phyloP scores from a whole-genome alignment of 148 eudicot genomes.

The Hydrangea macrophylla region DNA sequence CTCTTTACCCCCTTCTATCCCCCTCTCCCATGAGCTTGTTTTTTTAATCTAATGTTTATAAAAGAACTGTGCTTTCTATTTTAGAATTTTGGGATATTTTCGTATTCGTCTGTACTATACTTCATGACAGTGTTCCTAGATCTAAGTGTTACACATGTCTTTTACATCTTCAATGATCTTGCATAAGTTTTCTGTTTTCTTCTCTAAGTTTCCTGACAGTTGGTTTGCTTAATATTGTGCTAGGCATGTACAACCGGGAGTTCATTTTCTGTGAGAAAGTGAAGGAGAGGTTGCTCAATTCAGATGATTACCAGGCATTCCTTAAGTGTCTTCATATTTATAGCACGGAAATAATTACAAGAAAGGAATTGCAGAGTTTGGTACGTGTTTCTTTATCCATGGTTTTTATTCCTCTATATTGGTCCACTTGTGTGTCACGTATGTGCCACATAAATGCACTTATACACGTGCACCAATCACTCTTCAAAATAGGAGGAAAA shows the following conservation, averaged over 20 bases:
- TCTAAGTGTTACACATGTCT: too few relatives aligned
- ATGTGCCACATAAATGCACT: too few relatives aligned
- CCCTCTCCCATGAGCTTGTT: neutral
- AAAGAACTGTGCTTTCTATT: neutral
- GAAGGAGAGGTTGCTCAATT: conserved; percentile 73
- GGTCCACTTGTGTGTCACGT: too few relatives aligned
- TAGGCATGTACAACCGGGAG: conserved; percentile 75
- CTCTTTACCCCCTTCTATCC: neutral
- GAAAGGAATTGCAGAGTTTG: conserved; percentile 80
- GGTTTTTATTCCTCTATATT: conserved; percentile 3
- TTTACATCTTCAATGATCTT: too few relatives aligned
- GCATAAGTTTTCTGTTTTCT: neutral
- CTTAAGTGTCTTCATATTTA: conserved; percentile 95
- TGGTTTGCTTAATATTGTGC: conserved; percentile 22
- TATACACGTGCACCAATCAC: too few relatives aligned
- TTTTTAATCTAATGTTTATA: neutral
- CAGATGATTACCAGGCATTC: conserved; percentile 91
- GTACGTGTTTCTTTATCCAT: conserved; percentile 36
- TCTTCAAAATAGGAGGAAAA: too few relatives aligned
- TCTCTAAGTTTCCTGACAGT: neutral
- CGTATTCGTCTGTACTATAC: neutral
- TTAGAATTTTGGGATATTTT: neutral
- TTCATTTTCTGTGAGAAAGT: conserved; percentile 87
- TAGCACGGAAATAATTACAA: conserved; percentile 90
- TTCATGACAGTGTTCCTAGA: neutral